phyloP scores from a whole-genome alignment of 768 basidiomycete species.

The Holtermannia corniformis region DNA sequence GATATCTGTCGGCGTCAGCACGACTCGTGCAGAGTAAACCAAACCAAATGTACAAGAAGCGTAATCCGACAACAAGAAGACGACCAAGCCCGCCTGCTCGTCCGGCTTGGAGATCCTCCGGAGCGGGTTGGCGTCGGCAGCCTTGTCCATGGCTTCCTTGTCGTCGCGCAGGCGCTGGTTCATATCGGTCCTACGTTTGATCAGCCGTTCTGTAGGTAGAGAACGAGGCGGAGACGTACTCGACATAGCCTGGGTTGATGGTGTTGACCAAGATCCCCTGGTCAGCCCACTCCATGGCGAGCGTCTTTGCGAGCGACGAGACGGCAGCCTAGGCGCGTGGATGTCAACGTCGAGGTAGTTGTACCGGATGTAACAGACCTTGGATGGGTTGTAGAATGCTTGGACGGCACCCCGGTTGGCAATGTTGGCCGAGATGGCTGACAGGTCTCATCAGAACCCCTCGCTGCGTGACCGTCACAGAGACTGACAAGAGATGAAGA shows the following conservation, averaged over 20 bases:
- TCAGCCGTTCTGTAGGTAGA: not conserved
- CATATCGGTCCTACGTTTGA: slow-evolving; percentile 30
- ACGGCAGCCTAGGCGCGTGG: not conserved
- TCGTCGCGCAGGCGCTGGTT: slow-evolving; percentile 19
- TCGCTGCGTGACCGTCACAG: not conserved
- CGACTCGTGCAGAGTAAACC: too few species aligned
- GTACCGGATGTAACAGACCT: too few species aligned
- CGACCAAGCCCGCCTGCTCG: slow-evolving; percentile 31
- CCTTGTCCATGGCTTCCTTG: slow-evolving; percentile 8
- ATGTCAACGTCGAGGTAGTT: not conserved
- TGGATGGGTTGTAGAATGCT: slow-evolving; percentile 35
- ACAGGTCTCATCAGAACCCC: too few species aligned
- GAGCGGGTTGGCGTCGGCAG: slow-evolving; percentile 14
- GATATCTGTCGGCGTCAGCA: slow-evolving; percentile 11
- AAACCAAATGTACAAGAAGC: slow-evolving; percentile 31
- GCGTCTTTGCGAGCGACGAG: slow-evolving; percentile 19
- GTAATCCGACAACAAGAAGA: slow-evolving; percentile 31
- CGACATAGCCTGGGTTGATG: slow-evolving; percentile 26
- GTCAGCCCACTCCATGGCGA: slow-evolving; percentile 37
- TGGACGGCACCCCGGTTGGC: slow-evolving; percentile 25
- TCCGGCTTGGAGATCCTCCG: slow-evolving; percentile 19
- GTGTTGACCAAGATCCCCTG: slow-evolving; percentile 26
- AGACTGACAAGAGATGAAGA: slow-evolving; percentile 35
- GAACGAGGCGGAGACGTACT: slow-evolving; percentile 8
- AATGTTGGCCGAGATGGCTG: slow-evolving; percentile 29